Percentiles rank a stretch among this genome's conserved stretches.
phyloP scores from a whole-genome alignment of 345 rosid genomes.

The Eucalyptus lansdowneana region DNA sequence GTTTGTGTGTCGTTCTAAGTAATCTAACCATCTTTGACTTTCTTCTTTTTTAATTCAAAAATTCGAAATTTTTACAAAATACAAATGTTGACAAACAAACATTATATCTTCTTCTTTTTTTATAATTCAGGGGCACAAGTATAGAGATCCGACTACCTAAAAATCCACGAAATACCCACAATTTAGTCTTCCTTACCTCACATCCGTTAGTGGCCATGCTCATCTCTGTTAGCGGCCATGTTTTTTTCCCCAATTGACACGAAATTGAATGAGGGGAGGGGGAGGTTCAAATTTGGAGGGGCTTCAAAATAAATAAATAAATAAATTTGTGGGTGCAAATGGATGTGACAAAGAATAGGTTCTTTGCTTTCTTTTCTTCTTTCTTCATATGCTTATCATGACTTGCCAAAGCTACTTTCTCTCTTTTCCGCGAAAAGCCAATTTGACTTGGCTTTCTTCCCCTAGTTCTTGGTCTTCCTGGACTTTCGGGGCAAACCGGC shows the following conservation, averaged over 20 bases:
- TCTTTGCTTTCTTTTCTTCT: not conserved
- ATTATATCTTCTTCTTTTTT: too few relatives aligned
- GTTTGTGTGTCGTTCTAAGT: too few relatives aligned
- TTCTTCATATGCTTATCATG: not conserved
- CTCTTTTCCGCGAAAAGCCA: not conserved
- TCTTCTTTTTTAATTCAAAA: not conserved
- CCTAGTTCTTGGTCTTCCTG: not conserved
- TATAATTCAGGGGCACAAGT: not conserved
- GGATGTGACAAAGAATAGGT: not conserved
- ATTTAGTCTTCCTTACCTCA: not conserved
- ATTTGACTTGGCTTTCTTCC: not conserved
- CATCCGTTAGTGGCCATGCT: not conserved
- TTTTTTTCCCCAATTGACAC: not conserved
- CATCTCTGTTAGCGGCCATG: not conserved
- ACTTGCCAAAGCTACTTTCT: not conserved
- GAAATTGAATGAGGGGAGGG: not conserved
- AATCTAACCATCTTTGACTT: not conserved
- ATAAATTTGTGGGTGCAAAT: not conserved
- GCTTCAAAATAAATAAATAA: not conserved
- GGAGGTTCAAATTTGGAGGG: not conserved
- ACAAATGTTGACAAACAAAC: not conserved
- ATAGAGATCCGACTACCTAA: not conserved
- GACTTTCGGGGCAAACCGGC: not conserved
- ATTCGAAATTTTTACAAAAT: not conserved
- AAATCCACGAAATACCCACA: not conserved